Conservation (phyloP, 768 basidiomycete species). For the Hericium coralloides region DNA sequence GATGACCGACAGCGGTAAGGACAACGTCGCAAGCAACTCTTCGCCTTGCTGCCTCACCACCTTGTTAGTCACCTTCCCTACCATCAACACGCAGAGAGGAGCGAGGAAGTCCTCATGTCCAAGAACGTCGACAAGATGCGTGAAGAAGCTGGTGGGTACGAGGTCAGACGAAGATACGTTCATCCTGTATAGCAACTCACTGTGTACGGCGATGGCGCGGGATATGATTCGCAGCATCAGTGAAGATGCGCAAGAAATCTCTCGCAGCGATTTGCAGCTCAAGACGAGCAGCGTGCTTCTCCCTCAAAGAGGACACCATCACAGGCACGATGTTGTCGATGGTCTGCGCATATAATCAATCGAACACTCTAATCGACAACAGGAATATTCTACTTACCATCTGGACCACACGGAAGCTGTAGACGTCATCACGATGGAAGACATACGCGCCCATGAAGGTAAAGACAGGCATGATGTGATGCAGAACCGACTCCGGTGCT, state of each 20-base stretch:
- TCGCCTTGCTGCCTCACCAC: conserved; percentile 52
- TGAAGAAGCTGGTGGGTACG: conserved; percentile 59
- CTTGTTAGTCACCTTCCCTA: conserved; percentile 69
- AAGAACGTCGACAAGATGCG: conserved; percentile 76
- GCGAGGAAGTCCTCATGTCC: conserved; percentile 75
- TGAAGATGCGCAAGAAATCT: conserved; percentile 85
- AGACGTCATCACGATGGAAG: conserved; percentile 92
- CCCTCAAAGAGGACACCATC: conserved; percentile 73
- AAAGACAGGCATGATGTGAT: conserved; percentile 96
- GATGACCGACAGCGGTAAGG: conserved; percentile 58
- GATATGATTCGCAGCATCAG: conserved; percentile 85
- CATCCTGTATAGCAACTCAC: conserved; percentile 32
- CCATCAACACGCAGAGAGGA: conserved; percentile 74
- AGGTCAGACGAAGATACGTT: too few relatives aligned
- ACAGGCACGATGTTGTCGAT: conserved; percentile 91
- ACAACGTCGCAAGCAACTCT: conserved; percentile 50
- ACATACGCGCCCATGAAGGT: conserved; percentile 99
- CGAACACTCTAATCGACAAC: too few relatives aligned
- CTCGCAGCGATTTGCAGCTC: conserved; percentile 61
- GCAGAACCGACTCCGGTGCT: conserved; percentile 84
- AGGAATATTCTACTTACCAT: conserved; percentile 40
- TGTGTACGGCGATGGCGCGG: conserved; percentile 88
- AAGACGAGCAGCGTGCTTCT: conserved; percentile 40
- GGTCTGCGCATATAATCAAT: conserved; percentile 41
- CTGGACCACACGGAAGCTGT: conserved; percentile 92